These are phyloP conservation scores for Cyclocybe cylindracea DNA, from an alignment of 768 basidiomycete species.

Conservation along the genomic window DNA sequence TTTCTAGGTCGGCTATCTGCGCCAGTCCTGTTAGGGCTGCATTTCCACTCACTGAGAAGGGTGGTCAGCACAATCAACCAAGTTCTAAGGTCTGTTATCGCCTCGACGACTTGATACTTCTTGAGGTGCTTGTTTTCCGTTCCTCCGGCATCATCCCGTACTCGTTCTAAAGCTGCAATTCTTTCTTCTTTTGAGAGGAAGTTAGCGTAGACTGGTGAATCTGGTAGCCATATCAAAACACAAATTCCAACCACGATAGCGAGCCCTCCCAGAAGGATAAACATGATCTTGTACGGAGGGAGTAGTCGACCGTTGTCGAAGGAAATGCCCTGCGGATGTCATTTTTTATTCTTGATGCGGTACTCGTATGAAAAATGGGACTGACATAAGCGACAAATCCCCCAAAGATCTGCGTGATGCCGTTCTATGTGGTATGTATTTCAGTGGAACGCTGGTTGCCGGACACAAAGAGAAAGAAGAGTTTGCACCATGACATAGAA, in stretches of 20 bases:
- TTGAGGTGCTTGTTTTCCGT: conserved; percentile 63
- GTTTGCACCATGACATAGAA: conserved; percentile 63
- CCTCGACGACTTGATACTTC: conserved; percentile 57
- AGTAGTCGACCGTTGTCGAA: conserved; percentile 48
- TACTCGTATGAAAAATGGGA: neutral
- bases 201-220: conserved; percentile 62
- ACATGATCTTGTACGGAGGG: conserved; percentile 63
- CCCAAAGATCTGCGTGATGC: conserved; percentile 59
- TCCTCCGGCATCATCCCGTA: conserved; percentile 67
- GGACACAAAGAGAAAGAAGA: neutral
- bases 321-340: conserved; percentile 49
- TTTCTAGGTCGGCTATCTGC: neutral
- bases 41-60: conserved; percentile 47
- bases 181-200: conserved; percentile 60
- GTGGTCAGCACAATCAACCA: conserved; percentile 65
- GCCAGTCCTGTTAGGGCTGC: conserved; percentile 2
- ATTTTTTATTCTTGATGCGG: neutral
- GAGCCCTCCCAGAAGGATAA: conserved; percentile 58
- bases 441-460: neutral
- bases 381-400: conserved; percentile 64
- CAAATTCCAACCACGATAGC: conserved; percentile 58
- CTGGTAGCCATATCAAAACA: conserved; percentile 62
- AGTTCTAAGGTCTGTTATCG: conserved; percentile 55
- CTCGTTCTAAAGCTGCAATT: conserved; percentile 62
- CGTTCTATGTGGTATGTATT: conserved; percentile 41